A percentile compares a stretch with the other conserved stretches of the same genome.
Conservation (phyloP, 192 early-diverging fungal genomes). For the Thamnidium elegans region DNA sequence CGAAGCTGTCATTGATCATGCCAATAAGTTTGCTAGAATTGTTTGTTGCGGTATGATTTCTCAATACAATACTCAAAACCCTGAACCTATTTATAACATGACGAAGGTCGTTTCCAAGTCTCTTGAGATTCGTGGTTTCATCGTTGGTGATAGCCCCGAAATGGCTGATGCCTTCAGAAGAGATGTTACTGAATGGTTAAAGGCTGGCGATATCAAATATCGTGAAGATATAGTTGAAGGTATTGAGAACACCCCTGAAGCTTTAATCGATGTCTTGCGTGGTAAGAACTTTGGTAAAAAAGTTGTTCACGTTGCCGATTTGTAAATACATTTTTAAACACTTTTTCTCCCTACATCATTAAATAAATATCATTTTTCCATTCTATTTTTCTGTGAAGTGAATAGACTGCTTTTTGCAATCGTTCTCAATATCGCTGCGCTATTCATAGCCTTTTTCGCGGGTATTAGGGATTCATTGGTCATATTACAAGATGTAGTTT, state of each 20-base stretch:
- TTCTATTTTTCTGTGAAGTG: no score
- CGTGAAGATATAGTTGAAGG: slow-evolving; percentile 56
- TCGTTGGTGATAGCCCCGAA: slow-evolving; percentile 50
- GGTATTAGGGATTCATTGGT: no score
- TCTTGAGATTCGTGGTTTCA: slow-evolving; percentile 64
- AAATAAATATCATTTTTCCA: no score
- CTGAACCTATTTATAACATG: slow-evolving; percentile 56
- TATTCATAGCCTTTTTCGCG: no score
- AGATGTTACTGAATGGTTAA: slow-evolving; percentile 54
- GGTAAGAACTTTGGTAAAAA: slow-evolving; percentile 74
- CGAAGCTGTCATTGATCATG: slow-evolving; percentile 61
- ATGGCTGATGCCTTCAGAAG: slow-evolving; percentile 51
- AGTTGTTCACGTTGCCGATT: slow-evolving; percentile 50
- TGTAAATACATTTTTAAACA: slow-evolving; percentile 3
- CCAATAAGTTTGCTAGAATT: slow-evolving; percentile 68
- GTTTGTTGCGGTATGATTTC: slow-evolving; percentile 75
- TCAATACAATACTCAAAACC: slow-evolving; percentile 55
- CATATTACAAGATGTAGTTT: no score
- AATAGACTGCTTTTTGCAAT: no score
- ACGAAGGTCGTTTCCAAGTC: slow-evolving; percentile 52
- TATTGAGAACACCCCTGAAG: slow-evolving; percentile 61
- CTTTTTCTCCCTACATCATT: no score
- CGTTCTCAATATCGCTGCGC: no score
- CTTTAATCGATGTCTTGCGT: slow-evolving; percentile 57
- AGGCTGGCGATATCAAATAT: slow-evolving; percentile 62